Evolutionary conservation across 164 flowering plant species (phyloP).

Genomic region (Warburgia ugandensis): DNA sequence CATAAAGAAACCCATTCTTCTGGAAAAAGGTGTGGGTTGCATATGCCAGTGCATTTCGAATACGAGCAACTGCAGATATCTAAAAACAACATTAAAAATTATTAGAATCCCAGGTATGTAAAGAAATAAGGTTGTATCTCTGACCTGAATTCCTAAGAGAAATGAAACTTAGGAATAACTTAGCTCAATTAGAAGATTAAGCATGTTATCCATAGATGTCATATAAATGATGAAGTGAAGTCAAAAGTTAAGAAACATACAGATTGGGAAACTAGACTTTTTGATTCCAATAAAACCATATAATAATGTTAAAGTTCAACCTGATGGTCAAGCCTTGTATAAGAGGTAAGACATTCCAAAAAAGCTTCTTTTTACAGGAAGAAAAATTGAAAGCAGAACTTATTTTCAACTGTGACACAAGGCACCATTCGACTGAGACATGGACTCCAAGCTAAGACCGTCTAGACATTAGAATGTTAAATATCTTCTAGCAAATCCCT

Average conservation of each 20-base stretch:
- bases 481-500: too few species aligned
- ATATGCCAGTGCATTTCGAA: constrained; percentile 75
- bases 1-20: constrained; percentile 64
- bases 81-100: constrained; percentile 15
- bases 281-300: too few species aligned
- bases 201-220: not conserved
- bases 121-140: not conserved
- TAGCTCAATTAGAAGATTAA: too few species aligned
- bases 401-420: too few species aligned
- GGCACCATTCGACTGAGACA: too few species aligned
- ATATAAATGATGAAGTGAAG: not conserved
- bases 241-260: not conserved
- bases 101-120: not conserved
- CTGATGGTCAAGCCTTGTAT: too few species aligned
- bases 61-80: constrained; percentile 88
- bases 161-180: not conserved
- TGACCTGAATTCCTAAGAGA: not conserved
- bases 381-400: too few species aligned
- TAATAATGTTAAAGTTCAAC: too few species aligned
- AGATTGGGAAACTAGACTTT: not conserved
- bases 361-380: too few species aligned
- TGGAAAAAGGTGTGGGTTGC: constrained; percentile 93
- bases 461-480: too few species aligned
- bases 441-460: too few species aligned
- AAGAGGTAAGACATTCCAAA: too few species aligned